Conservation (phyloP, 139 green algal species). For the Chlorella sp. region DNA sequence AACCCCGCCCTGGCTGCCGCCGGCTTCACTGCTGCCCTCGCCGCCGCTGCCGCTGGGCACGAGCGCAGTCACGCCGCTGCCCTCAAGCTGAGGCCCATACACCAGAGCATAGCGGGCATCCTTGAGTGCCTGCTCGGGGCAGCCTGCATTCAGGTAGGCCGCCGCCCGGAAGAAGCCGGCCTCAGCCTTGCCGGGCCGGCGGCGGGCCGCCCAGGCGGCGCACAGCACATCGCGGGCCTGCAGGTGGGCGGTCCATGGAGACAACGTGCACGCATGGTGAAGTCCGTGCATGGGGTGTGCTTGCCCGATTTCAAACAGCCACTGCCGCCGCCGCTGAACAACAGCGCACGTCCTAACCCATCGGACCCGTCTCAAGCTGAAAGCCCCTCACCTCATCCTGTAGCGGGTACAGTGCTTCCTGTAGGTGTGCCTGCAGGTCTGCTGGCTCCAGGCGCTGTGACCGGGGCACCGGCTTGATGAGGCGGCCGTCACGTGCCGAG, state of each 20-base stretch:
- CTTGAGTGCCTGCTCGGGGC: constrained; percentile 31
- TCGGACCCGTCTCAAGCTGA: too few species aligned
- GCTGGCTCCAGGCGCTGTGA: constrained; percentile 17
- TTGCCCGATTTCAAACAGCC: too few species aligned
- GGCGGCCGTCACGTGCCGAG: constrained; percentile 49
- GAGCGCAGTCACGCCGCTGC: neutral
- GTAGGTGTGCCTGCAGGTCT: constrained; percentile 16
- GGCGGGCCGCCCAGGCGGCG: constrained; percentile 15
- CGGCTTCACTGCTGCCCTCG: neutral
- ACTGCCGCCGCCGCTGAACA: too few species aligned
- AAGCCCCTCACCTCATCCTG: neutral
- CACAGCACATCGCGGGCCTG: constrained; percentile 34
- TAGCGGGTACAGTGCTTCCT: constrained; percentile 20
- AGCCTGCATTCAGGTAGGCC: constrained; percentile 33
- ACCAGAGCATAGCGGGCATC: constrained; percentile 35
- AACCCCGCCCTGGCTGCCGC: neutral
- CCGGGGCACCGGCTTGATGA: constrained; percentile 42
- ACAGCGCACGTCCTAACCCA: too few species aligned
- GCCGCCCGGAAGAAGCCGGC: constrained; percentile 33
- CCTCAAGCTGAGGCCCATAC: constrained; percentile 34
- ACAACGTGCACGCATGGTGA: too few species aligned
- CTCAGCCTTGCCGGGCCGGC: constrained; percentile 26
- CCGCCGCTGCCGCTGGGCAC: neutral
- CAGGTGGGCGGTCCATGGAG: neutral
- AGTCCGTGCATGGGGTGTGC: too few species aligned